Evolutionary conservation across 495 filamentous ascomycete genomes (phyloP), one percentile per base, ranked within the genome.

Genomic region (Penicillium goetzii): DNA sequence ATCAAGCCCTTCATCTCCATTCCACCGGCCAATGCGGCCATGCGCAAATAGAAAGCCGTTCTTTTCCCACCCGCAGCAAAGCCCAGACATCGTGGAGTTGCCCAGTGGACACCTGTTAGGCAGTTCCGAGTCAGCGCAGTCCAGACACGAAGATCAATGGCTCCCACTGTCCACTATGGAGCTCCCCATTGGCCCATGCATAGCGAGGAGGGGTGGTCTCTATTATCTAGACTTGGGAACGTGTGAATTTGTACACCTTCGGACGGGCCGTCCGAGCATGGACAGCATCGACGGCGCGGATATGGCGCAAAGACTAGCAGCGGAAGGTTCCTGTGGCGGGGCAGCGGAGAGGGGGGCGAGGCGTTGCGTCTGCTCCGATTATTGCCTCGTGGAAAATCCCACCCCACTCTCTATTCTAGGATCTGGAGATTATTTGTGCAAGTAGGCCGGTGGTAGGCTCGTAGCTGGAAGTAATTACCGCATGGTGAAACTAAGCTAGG

Each of bases 221-320:
- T n/a, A n/a, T n/a, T n/a, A n/a, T n/a, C n/a, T 38, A 50, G 59
- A 38, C 36, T 54, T 61, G 54, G 25, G 23, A 51, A 26, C 23
- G 34, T 45, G 38, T 36, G 55, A 51, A 51, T 5, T 51, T 51
- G 23, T 28, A 12, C 12, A 51, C 17, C 25, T 51, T 26, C 1
- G 47, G 47, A 51, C 25, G 47, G 47, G 26, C 26, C 6, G 19
- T 21, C 3, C 8, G 19, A 47, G 43, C 19, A 47, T 21, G 43
- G 43, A 25, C 19, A 47, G 52, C 38, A 38, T 59, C 33, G 45
- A 60, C 21, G 56, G 33, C 41, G 58, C 58, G 50, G 58, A 59
- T 51, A 67, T 66, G 56, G 60, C 60, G 60, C 62, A 56, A 54
- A 64, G 61, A 72, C 67, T 69, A 67, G 67, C 60, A 69, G 63